phyloP scores from a whole-genome alignment of 345 rosid species.

The Eucalyptus fibrosa region DNA sequence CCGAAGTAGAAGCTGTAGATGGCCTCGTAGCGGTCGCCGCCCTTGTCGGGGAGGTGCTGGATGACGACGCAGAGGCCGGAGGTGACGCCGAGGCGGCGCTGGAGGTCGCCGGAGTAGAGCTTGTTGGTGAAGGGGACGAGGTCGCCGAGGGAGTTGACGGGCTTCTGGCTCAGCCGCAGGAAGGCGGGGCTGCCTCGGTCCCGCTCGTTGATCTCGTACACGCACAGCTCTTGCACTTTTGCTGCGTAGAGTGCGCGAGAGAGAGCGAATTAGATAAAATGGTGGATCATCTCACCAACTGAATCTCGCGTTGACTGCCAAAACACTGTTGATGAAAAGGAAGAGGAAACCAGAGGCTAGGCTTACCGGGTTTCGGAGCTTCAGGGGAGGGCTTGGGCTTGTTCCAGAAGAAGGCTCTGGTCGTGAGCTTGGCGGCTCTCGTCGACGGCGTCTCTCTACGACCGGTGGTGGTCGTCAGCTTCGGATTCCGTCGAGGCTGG shows the following conservation, averaged over 20 bases:
- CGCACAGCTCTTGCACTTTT: slow-evolving; percentile 29
- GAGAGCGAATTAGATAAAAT: not conserved
- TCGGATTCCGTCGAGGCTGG: not conserved
- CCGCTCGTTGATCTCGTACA: slow-evolving; percentile 43
- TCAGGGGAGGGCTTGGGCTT: not conserved
- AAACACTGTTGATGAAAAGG: not conserved
- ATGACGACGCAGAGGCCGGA: slow-evolving; percentile 37
- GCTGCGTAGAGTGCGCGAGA: not conserved
- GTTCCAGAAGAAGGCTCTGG: slow-evolving; percentile 8
- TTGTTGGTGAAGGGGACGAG: slow-evolving; percentile 45
- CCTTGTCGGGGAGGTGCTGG: slow-evolving; percentile 23
- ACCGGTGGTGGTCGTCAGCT: not conserved
- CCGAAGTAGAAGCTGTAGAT: slow-evolving; percentile 48
- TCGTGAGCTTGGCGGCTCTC: not conserved
- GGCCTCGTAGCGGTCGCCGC: slow-evolving; percentile 44
- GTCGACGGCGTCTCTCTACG: not conserved
- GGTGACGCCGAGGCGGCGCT: slow-evolving; percentile 34
- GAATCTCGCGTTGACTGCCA: not conserved
- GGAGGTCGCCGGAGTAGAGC: slow-evolving; percentile 40
- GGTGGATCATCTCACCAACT: not conserved
- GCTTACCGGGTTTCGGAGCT: not conserved
- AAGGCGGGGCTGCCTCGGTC: slow-evolving; percentile 43
- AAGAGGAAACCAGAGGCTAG: not conserved
- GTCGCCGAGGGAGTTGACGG: slow-evolving; percentile 28
- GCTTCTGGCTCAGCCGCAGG: slow-evolving; percentile 24